A percentile compares a stretch with the other conserved stretches of the same genome.
Conservation (phyloP, 1,284 basidiomycete species). For the Heterobasidion occidentale region DNA sequence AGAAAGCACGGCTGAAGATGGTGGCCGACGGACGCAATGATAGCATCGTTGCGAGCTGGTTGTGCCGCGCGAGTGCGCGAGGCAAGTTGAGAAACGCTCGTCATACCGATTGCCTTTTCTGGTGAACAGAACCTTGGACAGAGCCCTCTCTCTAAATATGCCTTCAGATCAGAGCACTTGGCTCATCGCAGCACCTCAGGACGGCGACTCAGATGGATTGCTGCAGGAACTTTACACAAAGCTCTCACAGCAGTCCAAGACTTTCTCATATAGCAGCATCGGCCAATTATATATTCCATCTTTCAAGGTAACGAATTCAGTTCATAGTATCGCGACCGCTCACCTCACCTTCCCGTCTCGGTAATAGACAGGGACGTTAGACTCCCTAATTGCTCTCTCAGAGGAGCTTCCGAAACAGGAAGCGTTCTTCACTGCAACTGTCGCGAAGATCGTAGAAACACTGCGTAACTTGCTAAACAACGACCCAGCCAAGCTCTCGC, state of each 20-base stretch:
- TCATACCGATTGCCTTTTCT: not conserved
- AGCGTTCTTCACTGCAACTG: constrained; percentile 76
- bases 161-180: constrained; percentile 84
- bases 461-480: constrained; percentile 89
- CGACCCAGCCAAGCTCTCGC: constrained; percentile 74
- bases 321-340: not conserved
- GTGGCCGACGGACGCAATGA: too few relatives aligned
- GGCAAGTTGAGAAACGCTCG: not conserved
- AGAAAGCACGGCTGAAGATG: not conserved
- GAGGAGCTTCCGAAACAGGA: constrained; percentile 94
- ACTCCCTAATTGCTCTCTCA: constrained; percentile 82
- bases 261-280: constrained; percentile 35
- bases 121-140: not conserved
- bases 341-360: not conserved
- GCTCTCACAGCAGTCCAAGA: constrained; percentile 45
- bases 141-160: constrained; percentile 36
- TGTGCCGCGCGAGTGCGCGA: too few relatives aligned
- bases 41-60: too few relatives aligned
- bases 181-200: constrained; percentile 68
- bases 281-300: constrained; percentile 61
- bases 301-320: constrained; percentile 55
- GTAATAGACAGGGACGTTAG: constrained; percentile 87
- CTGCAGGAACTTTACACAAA: constrained; percentile 55
- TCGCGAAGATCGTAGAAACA: constrained; percentile 93
- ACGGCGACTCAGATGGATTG: constrained; percentile 68